Evolutionary conservation across 108 stramenopile species (phyloP).

Genomic region (Pseudonitzschia delicatissima): DNA sequence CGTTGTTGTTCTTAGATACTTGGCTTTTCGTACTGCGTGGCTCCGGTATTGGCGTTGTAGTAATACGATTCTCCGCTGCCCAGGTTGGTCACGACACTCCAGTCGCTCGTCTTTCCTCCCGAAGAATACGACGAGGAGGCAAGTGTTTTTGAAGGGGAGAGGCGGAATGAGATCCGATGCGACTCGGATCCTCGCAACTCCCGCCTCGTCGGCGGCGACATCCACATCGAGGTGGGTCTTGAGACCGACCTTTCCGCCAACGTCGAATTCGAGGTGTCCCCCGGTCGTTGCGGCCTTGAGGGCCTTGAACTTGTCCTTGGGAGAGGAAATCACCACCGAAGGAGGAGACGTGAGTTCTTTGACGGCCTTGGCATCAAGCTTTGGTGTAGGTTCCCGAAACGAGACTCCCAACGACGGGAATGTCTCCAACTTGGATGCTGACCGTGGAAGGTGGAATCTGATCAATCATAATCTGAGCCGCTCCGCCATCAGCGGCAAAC

Average conservation of each 20-base stretch:
- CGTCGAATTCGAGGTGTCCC: slow-evolving; percentile 50
- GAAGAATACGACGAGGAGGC: neutral
- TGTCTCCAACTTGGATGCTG: slow-evolving; percentile 35
- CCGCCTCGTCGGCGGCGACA: slow-evolving; percentile 36
- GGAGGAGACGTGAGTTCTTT: neutral
- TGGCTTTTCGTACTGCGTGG: slow-evolving; percentile 27
- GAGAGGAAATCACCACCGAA: slow-evolving; percentile 35
- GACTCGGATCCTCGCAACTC: slow-evolving; percentile 34
- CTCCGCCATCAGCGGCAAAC: slow-evolving; percentile 20
- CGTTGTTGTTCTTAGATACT: neutral
- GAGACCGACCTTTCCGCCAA: slow-evolving; percentile 36
- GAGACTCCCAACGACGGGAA: slow-evolving; percentile 43
- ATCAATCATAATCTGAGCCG: slow-evolving; percentile 42
- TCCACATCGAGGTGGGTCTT: slow-evolving; percentile 49
- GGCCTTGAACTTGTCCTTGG: slow-evolving; percentile 38
- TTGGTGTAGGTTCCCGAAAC: slow-evolving; percentile 50
- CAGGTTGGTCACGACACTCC: slow-evolving; percentile 33
- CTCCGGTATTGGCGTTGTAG: slow-evolving; percentile 40
- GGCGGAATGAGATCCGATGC: slow-evolving; percentile 40
- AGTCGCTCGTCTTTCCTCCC: slow-evolving; percentile 10
- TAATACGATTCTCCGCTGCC: slow-evolving; percentile 43
- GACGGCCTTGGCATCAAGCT: neutral
- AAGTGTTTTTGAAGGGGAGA: slow-evolving; percentile 45
- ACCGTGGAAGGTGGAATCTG: slow-evolving; percentile 38
- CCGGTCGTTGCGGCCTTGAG: slow-evolving; percentile 26